These are phyloP conservation scores for Hymenochaete sp. DNA, from an alignment of 1,284 basidiomycete genomes.

Conservation along the genomic window DNA sequence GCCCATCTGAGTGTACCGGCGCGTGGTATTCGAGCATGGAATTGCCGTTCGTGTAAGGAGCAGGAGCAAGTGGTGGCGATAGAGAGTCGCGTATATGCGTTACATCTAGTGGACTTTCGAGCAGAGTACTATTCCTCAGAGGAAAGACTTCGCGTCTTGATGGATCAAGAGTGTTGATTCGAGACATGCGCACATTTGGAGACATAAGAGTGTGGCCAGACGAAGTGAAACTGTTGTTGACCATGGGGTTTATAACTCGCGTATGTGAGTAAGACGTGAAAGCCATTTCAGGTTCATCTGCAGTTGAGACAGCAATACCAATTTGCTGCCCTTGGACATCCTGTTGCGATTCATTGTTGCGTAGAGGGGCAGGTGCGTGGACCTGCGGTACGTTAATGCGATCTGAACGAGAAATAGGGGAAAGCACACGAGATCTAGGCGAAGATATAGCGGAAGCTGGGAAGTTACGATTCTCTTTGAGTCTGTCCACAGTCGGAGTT, in stretches of 20 bases:
- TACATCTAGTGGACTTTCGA: not conserved
- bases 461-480: conserved; percentile 12
- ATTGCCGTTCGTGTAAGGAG: not conserved
- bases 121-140: not conserved
- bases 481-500: conserved; percentile 1
- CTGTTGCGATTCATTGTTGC: not conserved
- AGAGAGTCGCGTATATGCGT: conserved; percentile 9
- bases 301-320: too few species aligned
- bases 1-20: not conserved
- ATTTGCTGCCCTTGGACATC: too few species aligned
- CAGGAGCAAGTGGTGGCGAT: conserved; percentile 5
- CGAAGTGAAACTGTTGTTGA: not conserved
- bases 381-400: not conserved
- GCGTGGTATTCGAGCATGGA: conserved; percentile 10
- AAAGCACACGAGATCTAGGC: conserved; percentile 4
- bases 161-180: conserved; percentile 9
- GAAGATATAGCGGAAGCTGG: too few species aligned
- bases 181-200: conserved; percentile 3
- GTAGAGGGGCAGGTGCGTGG: not conserved
- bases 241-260: too few species aligned
- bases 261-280: too few species aligned
- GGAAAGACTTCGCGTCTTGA: conserved; percentile 14
- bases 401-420: too few species aligned
- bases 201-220: conserved; percentile 5
- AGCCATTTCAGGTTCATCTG: too few species aligned